Percentiles rank a stretch among this genome's conserved stretches.
These are phyloP conservation scores for Takakia lepidozioides DNA, from an alignment of 225 moss, liverwort and hornwort species.

Conservation along the genomic window DNA sequence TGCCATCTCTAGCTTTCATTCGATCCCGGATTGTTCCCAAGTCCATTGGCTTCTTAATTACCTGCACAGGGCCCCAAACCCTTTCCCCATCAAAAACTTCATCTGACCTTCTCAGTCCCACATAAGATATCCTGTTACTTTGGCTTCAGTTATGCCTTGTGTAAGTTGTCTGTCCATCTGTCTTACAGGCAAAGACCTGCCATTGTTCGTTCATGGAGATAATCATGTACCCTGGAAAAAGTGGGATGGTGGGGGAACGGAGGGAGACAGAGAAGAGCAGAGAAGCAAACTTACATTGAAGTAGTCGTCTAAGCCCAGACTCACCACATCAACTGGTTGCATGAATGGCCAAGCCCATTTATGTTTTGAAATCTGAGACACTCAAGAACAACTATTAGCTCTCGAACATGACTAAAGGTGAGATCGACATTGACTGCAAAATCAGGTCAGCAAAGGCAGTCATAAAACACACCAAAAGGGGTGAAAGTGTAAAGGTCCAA, in stretches of 20 bases:
- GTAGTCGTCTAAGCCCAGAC: neutral
- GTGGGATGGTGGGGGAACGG: no score
- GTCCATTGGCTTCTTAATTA: conserved; percentile 4
- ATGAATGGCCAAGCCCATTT: conserved; percentile 10
- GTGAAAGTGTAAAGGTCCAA: neutral
- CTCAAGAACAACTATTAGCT: neutral
- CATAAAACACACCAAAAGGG: neutral
- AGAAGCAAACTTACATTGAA: conserved; percentile 2
- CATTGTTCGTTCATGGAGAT: no score
- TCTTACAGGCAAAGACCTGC: no score
- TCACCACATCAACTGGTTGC: conserved; percentile 5
- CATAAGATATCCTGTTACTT: no score
- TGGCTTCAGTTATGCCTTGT: no score
- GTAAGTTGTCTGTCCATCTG: no score
- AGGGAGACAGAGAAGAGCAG: neutral
- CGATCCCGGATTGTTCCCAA: conserved; percentile 6
- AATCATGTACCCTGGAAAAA: no score
- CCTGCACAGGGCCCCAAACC: neutral
- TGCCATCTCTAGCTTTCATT: neutral
- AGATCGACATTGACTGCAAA: no score
- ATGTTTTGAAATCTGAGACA: conserved; percentile 5
- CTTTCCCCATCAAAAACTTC: neutral
- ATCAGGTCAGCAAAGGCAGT: neutral
- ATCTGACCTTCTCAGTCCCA: no score
- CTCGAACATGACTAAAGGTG: no score